Evolutionary conservation across 305 asterid species (phyloP).

Genomic region (Fraxinus ornus): DNA sequence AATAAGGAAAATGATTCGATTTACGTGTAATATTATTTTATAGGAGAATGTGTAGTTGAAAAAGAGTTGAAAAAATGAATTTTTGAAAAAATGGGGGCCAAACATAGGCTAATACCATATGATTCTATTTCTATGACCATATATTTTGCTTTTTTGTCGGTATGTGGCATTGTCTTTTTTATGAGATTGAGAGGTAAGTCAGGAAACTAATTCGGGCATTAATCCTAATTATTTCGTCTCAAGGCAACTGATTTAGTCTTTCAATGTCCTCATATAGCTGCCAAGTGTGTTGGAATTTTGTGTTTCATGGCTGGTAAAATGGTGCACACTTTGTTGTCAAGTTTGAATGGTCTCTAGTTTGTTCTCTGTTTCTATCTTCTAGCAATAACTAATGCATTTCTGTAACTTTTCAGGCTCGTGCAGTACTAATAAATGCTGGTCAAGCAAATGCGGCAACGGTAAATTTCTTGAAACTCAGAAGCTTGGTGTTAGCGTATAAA

Average conservation of each 20-base stretch:
- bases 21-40: too few relatives aligned
- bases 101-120: background rate
- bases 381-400: slow-evolving; percentile 16
- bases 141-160: background rate
- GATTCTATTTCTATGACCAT: background rate
- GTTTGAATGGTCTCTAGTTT: background rate
- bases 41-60: too few relatives aligned
- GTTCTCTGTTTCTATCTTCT: background rate
- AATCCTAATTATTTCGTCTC: background rate
- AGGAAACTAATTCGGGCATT: background rate
- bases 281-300: background rate
- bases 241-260: background rate
- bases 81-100: too few relatives aligned
- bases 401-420: slow-evolving; percentile 76
- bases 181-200: background rate
- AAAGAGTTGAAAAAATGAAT: too few relatives aligned
- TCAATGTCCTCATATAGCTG: background rate
- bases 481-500: slow-evolving; percentile 11
- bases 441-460: slow-evolving; percentile 99
- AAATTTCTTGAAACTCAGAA: slow-evolving; percentile 27
- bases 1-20: too few relatives aligned
- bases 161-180: background rate
- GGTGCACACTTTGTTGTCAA: background rate
- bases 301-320: background rate
- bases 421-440: slow-evolving; percentile 93